Evolutionary conservation across 345 rosid species (phyloP).

Genomic region (Populus davidiana): DNA sequence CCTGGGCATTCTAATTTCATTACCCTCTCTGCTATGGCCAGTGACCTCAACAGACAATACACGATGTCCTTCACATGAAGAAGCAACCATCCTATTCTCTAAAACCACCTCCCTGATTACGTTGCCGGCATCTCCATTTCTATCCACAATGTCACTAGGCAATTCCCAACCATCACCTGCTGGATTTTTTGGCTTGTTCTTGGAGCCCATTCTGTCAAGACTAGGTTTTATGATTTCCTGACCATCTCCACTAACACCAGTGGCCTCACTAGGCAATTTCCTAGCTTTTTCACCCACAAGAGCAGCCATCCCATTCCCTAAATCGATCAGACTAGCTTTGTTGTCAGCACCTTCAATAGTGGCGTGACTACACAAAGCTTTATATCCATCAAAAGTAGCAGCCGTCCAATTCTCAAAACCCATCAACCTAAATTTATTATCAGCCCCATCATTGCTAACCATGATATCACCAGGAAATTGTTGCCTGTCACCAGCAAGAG

Average conservation of each 20-base stretch:
- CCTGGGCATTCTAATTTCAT: not conserved
- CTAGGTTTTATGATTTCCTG: not conserved
- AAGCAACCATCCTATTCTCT: not conserved
- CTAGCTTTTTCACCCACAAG: not conserved
- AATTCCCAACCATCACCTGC: not conserved
- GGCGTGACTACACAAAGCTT: too few species aligned
- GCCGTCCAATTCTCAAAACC: too few species aligned
- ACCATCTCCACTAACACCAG: not conserved
- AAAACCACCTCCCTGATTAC: not conserved
- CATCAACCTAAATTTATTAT: too few species aligned
- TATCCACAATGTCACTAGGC: not conserved
- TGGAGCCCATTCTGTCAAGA: not conserved
- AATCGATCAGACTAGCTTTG: not conserved
- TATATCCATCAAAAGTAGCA: too few species aligned
- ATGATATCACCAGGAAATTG: not conserved
- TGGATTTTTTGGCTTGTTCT: not conserved
- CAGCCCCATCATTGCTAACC: not conserved
- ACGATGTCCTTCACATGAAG: not conserved
- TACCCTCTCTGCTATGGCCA: not conserved
- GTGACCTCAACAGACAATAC: not conserved
- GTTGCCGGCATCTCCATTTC: not conserved
- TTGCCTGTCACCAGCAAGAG: constrained; percentile 3
- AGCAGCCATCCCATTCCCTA: not conserved
- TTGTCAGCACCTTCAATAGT: not conserved
- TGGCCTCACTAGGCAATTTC: not conserved